phyloP scores from a whole-genome alignment of 805 yeast genomes.

The Yarrowia alimentaria region DNA sequence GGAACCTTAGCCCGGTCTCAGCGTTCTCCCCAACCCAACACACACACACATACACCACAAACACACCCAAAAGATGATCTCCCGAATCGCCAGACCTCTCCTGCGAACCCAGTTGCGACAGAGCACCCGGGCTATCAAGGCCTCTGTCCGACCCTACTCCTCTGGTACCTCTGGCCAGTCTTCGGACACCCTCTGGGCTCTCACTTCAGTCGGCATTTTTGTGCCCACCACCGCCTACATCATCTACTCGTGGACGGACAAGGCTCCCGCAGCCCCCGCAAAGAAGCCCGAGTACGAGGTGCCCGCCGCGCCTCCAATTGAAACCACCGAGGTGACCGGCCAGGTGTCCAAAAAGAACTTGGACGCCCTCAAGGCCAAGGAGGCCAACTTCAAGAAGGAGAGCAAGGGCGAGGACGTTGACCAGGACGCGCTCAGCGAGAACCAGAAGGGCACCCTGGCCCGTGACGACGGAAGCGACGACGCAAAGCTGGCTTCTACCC shows the following conservation, averaged over 20 bases:
- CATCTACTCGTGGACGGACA: slow-evolving; percentile 2
- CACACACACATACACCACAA: background rate
- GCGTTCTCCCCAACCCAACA: no score
- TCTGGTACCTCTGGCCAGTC: background rate
- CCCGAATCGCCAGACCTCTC: slow-evolving; percentile 18
- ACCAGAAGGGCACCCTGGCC: no score
- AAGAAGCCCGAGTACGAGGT: slow-evolving; percentile 11
- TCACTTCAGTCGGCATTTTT: background rate
- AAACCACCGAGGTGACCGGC: background rate
- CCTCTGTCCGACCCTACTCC: background rate
- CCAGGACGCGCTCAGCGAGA: background rate
- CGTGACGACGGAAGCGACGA: slow-evolving; percentile 6
- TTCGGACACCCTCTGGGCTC: slow-evolving; percentile 4
- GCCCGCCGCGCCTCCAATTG: slow-evolving; percentile 5
- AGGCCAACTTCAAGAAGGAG: slow-evolving; percentile 12
- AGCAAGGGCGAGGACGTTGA: background rate
- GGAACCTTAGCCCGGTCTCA: no score
- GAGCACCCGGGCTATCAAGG: background rate
- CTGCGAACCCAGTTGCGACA: slow-evolving; percentile 20
- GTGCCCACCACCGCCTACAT: slow-evolving; percentile 25
- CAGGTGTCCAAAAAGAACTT: background rate
- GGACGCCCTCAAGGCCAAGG: background rate
- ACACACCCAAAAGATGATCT: no score
- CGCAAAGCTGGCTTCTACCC: slow-evolving; percentile 2
- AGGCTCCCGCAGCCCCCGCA: background rate